Percentiles rank a stretch among this genome's conserved stretches.
Conservation (phyloP, 495 filamentous ascomycete genomes). For the Aspergillus olivimuriae region DNA sequence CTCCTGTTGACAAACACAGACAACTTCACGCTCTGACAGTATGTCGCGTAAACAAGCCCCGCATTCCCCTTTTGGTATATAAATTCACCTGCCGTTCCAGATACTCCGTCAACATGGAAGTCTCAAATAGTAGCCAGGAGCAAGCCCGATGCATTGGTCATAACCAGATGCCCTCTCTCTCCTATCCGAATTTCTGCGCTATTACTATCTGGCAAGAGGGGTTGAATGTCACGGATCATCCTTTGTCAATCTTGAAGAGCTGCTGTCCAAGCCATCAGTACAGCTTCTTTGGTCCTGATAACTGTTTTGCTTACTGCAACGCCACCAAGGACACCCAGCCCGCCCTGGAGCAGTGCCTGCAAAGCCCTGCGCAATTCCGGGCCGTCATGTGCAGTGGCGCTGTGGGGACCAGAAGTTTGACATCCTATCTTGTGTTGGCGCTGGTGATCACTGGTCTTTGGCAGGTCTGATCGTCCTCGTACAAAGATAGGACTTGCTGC, state of each 20-base stretch:
- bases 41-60: too few relatives aligned
- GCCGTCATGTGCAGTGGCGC: neutral
- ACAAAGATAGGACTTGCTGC: too few relatives aligned
- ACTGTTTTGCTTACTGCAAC: neutral
- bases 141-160: neutral
- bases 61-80: too few relatives aligned
- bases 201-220: neutral
- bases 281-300: neutral
- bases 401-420: neutral
- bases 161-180: neutral
- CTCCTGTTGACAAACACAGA: too few relatives aligned
- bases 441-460: neutral
- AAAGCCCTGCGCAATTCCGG: neutral
- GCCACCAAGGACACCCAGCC: neutral
- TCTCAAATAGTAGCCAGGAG: neutral
- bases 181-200: neutral
- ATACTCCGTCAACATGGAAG: neutral
- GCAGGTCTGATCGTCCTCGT: neutral
- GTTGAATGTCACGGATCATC: neutral
- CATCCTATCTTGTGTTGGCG: neutral
- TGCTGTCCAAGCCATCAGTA: neutral
- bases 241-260: neutral
- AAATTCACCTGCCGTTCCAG: neutral
- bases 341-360: neutral
- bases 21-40: too few relatives aligned